These are phyloP conservation scores for Truncatella angustata DNA, from an alignment of 2,329 filamentous ascomycete genomes.

Conservation along the genomic window DNA sequence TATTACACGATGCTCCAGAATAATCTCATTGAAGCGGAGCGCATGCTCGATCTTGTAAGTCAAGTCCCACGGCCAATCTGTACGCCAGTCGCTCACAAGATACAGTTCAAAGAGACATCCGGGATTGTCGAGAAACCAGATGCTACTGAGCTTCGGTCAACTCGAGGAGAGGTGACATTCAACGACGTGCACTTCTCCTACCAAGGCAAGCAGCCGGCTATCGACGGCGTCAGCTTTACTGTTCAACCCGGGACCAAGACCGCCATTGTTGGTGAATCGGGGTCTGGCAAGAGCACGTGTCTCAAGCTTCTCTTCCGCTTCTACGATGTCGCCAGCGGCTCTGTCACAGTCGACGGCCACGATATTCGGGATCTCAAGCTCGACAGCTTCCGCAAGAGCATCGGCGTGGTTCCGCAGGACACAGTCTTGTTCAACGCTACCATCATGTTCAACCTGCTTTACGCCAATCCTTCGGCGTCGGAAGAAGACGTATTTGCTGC, in stretches of 20 bases:
- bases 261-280: slow-evolving; percentile 44
- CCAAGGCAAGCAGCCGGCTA: slow-evolving; percentile 34
- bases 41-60: slow-evolving; percentile 41
- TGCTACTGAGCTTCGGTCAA: slow-evolving; percentile 29
- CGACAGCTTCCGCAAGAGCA: slow-evolving; percentile 47
- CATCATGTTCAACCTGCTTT: slow-evolving; percentile 58
- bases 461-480: slow-evolving; percentile 51
- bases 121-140: slow-evolving; percentile 40
- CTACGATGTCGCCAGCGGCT: slow-evolving; percentile 54
- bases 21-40: slow-evolving; percentile 44
- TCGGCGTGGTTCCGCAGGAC: slow-evolving; percentile 56
- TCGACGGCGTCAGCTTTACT: slow-evolving; percentile 39
- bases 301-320: slow-evolving; percentile 58
- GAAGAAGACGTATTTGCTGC: slow-evolving; percentile 55
- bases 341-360: slow-evolving; percentile 54
- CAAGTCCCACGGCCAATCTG: rapidly evolving
- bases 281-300: slow-evolving; percentile 55
- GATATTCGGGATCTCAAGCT: slow-evolving; percentile 47
- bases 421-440: slow-evolving; percentile 58
- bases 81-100: slow-evolving; percentile 13
- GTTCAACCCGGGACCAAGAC: slow-evolving; percentile 43
- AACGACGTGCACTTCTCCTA: slow-evolving; percentile 43
- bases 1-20: slow-evolving; percentile 46
- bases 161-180: slow-evolving; percentile 39
- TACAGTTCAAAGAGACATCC: slow-evolving; percentile 41